These are phyloP conservation scores for Carpinus fangiana DNA, from an alignment of 306 rosid genomes.

Conservation along the genomic window DNA sequence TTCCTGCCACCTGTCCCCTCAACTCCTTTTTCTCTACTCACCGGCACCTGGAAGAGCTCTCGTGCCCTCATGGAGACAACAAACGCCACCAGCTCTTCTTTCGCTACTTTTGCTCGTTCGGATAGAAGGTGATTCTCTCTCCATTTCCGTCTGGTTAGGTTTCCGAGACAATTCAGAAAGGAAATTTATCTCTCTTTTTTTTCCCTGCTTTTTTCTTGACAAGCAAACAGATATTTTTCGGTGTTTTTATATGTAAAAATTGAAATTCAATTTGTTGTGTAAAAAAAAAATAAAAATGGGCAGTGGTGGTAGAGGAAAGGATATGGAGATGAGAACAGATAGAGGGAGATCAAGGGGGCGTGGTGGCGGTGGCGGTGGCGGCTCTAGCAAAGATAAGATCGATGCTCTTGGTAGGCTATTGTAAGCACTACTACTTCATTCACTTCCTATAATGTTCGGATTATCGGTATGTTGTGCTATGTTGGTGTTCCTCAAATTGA, in stretches of 20 bases:
- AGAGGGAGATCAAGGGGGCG: conserved; percentile 56
- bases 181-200: background rate
- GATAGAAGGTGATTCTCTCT: conserved; percentile 35
- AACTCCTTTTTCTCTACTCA: background rate
- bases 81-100: conserved; percentile 27
- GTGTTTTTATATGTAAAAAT: background rate
- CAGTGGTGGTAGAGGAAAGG: conserved; percentile 57
- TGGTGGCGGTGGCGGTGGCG: conserved; percentile 39
- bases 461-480: background rate
- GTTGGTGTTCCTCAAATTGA: background rate
- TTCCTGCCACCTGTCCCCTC: conserved; percentile 40
- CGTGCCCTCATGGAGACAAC: conserved; percentile 41
- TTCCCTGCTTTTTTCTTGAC: background rate
- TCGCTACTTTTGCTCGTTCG: conserved; percentile 45
- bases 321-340: conserved; percentile 45
- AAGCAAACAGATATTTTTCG: background rate
- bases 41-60: conserved; percentile 1
- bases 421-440: conserved; percentile 48
- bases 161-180: background rate
- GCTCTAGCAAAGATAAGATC: conserved; percentile 75
- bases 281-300: background rate
- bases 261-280: conserved; percentile 14
- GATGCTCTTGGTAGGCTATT: conserved; percentile 91
- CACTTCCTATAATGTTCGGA: background rate
- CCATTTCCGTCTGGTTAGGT: background rate